Evolutionary conservation across 352 stramenopile genomes (phyloP).

Genomic region (Globisporangium splendens): DNA sequence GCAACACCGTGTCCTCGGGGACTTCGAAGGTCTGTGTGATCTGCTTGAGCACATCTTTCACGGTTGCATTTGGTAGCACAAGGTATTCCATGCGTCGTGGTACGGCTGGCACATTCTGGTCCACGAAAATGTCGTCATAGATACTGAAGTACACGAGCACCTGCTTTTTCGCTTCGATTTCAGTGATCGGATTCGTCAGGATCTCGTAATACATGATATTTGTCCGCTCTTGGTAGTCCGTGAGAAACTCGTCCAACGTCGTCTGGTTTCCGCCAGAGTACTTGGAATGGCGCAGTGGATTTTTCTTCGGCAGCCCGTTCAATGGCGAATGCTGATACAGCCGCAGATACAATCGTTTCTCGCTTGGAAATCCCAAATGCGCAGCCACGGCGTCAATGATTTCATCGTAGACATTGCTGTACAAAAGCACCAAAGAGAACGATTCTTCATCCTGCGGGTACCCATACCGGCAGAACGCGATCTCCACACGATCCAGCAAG

Average conservation of each 20-base stretch:
- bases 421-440: slow-evolving; percentile 48
- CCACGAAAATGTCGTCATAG: slow-evolving; percentile 70
- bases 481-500: slow-evolving; percentile 74
- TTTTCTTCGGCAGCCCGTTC: slow-evolving; percentile 59
- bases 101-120: slow-evolving; percentile 24
- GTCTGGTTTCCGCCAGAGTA: slow-evolving; percentile 55
- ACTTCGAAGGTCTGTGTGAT: slow-evolving; percentile 45
- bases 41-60: slow-evolving; percentile 50
- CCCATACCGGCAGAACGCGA: slow-evolving; percentile 59
- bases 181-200: slow-evolving; percentile 67
- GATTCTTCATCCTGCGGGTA: slow-evolving; percentile 37
- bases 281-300: slow-evolving; percentile 58
- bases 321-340: slow-evolving; percentile 80
- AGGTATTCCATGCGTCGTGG: slow-evolving; percentile 59
- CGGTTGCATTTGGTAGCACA: slow-evolving; percentile 44
- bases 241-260: slow-evolving; percentile 69
- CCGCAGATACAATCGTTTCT: slow-evolving; percentile 58
- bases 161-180: slow-evolving; percentile 85
- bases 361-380: slow-evolving; percentile 34
- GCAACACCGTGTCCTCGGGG: slow-evolving; percentile 30
- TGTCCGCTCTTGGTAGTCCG: slow-evolving; percentile 68
- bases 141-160: slow-evolving; percentile 70
- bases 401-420: slow-evolving; percentile 73
- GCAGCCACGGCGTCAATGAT: slow-evolving; percentile 58
- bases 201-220: slow-evolving; percentile 75